phyloP scores from a whole-genome alignment of 1,284 basidiomycete species.

The Ustilago esculenta region DNA sequence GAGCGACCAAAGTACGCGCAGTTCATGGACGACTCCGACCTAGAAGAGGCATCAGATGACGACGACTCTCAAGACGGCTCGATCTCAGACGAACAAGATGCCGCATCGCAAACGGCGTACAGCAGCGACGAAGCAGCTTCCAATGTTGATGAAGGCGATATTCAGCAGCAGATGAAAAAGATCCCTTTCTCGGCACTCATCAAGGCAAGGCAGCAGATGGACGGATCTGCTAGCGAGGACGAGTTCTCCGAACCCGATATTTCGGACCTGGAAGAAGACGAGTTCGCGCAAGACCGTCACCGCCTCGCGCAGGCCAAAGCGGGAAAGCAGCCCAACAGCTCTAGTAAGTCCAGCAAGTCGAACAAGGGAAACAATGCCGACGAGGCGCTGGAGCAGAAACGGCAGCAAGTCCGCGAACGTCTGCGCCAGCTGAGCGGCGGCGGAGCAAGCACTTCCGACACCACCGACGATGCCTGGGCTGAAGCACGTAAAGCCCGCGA shows the following conservation, averaged over 20 bases:
- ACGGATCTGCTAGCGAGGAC: constrained; percentile 10
- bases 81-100: constrained; percentile 67
- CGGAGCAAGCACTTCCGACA: not conserved
- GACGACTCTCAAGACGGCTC: constrained; percentile 39
- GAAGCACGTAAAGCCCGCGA: constrained; percentile 13
- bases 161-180: constrained; percentile 37
- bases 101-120: constrained; percentile 68
- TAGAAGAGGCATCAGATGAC: constrained; percentile 40
- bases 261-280: constrained; percentile 51
- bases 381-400: constrained; percentile 31
- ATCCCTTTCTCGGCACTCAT: constrained; percentile 71
- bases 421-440: constrained; percentile 32
- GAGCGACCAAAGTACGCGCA: constrained; percentile 45
- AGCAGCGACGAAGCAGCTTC: constrained; percentile 35
- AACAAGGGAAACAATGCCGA: not conserved
- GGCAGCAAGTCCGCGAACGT: constrained; percentile 37
- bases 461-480: constrained; percentile 10
- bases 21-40: constrained; percentile 62
- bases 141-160: constrained; percentile 15
- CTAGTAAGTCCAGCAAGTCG: constrained; percentile 2
- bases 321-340: constrained; percentile 25
- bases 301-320: constrained; percentile 21
- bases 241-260: constrained; percentile 26
- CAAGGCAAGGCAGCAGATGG: constrained; percentile 70
- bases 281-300: constrained; percentile 43